Conservation (phyloP, 495 filamentous ascomycete species). For the Ascobolus immersus region DNA sequence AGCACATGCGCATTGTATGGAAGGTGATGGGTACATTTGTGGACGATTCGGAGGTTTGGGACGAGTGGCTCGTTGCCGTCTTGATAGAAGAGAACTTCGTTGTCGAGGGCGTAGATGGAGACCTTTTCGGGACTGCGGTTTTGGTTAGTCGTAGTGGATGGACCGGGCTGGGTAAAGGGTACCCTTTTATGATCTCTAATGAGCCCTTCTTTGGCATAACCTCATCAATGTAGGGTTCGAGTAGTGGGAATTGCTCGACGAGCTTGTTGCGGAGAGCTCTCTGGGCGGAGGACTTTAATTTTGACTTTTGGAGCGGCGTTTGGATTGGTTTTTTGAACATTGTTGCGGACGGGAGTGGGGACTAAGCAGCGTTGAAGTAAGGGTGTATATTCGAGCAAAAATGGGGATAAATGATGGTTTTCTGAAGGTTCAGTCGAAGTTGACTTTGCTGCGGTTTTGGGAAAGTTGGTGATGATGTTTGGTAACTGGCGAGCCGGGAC, state of each 20-base stretch:
- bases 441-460: too few species aligned
- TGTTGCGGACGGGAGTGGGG: too few species aligned
- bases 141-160: not conserved
- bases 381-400: too few species aligned
- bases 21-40: constrained; percentile 21
- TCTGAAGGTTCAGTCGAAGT: too few species aligned
- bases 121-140: constrained; percentile 45
- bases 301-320: constrained; percentile 35
- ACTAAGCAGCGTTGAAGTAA: too few species aligned
- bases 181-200: constrained; percentile 71
- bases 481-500: too few species aligned
- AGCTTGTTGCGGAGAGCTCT: constrained; percentile 60
- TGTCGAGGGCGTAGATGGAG: constrained; percentile 59
- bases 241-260: constrained; percentile 58
- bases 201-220: constrained; percentile 91
- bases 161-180: constrained; percentile 1
- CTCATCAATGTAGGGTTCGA: constrained; percentile 75
- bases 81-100: constrained; percentile 68
- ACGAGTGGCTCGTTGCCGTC: constrained; percentile 51
- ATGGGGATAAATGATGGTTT: too few species aligned
- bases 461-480: too few species aligned
- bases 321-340: constrained; percentile 90
- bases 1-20: constrained; percentile 11
- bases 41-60: constrained; percentile 57
- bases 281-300: constrained; percentile 92